Conservation (phyloP, 2,329 filamentous ascomycete genomes). For the Venturia aucupariae region DNA sequence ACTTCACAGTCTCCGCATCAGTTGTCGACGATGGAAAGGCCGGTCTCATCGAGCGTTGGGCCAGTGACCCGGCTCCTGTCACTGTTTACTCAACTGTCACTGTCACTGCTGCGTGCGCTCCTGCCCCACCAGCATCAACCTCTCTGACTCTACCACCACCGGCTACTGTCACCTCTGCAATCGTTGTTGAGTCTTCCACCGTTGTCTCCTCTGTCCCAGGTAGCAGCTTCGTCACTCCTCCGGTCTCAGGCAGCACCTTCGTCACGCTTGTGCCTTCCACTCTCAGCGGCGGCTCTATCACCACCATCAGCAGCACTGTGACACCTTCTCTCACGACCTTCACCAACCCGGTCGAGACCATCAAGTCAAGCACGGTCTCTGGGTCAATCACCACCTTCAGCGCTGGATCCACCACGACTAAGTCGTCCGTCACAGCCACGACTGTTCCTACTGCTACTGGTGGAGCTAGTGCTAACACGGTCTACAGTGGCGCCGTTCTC, state of each 20-base stretch:
- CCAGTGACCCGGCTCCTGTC: background rate
- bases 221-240: background rate
- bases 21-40: background rate
- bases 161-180: background rate
- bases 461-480: slow-evolving; percentile 3
- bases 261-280: background rate
- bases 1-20: background rate
- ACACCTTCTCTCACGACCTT: background rate
- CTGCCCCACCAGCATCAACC: slow-evolving; percentile 1
- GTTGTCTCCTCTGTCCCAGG: background rate
- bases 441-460: background rate
- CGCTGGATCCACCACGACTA: background rate
- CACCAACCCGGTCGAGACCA: background rate
- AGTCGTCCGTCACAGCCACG: slow-evolving; percentile 5
- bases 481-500: background rate
- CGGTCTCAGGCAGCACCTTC: too few species aligned
- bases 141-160: background rate
- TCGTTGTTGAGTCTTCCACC: background rate
- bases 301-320: background rate
- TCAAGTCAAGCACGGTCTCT: background rate
- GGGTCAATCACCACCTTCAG: slow-evolving; percentile 2
- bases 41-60: background rate
- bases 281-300: background rate
- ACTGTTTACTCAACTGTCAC: slow-evolving; percentile 3
- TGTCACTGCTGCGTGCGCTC: background rate